Base-by-base conservation (phyloP, 2,329 filamentous ascomycete genomes). In the Ophiosphaerella korrae region DNA sequence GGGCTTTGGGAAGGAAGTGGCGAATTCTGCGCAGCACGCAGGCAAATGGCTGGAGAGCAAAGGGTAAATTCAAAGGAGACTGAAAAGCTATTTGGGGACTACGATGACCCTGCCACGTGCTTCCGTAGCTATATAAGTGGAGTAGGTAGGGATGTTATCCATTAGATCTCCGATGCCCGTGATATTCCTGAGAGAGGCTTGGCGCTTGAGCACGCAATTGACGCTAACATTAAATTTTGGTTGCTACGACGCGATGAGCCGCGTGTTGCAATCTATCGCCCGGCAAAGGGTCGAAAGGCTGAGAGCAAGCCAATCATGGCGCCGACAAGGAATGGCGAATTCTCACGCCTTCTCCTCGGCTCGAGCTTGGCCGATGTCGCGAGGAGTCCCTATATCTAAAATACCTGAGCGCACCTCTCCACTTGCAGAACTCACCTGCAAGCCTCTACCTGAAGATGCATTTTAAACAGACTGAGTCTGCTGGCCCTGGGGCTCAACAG, bases 1-100 rank as follows among this genome's bases (percentile, higher is more conserved):
- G 2, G 80, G 79, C 0, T 82, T 79, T 52, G 60, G 74, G 42
- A 66, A 74, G 37, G 72, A 75, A 59, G 73, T 68, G 21, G 48
- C 21, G n/a, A 51, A 56, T 32, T 65, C 58, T 44, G 71, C 68
- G 9, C 68, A 71, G 67, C 66, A 68, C 52, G 76, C 73, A 5
- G 75, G 73, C 2, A 68, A 72, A 47, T 78, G 71, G 71, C 12
- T 70, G 43, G 56, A 32, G 12, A 47, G 31, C 13, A 56, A 60
- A 42, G 57, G 45, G 46, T 48, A 45, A 29, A 29, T 29, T 3
- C 18, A 21, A 21, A 4, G 18, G 18, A 4, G 18, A 21, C 18
- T 21, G 18, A 21, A 21, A 21, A 21, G 18, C 18, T 21, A 4
- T 4, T 4, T 21, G 18, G 18, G 18, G 18, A 21, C 18, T 21